Conservation (phyloP, 257 asterid species). For the Petrea volubilis region DNA sequence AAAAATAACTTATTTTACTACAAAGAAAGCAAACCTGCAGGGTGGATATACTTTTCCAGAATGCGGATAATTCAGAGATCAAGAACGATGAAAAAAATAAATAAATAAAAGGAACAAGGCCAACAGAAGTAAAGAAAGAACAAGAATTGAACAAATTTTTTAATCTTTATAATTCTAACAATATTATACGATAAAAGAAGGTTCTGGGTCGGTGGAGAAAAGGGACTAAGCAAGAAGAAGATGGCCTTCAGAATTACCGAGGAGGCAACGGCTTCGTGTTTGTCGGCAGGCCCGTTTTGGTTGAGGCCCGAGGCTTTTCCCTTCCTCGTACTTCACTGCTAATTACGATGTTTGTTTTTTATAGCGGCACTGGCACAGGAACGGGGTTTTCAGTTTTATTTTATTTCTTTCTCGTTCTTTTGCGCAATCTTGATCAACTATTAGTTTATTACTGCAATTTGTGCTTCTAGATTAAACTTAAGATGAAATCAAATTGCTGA, state of each 20-base stretch:
- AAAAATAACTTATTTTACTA: conserved; percentile 1
- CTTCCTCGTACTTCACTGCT: neutral
- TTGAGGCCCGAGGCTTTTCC: conserved; percentile 11
- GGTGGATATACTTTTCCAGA: neutral
- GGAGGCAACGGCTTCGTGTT: neutral
- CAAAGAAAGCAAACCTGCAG: neutral
- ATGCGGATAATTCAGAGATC: conserved; percentile 11
- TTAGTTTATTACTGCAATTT: too few relatives aligned
- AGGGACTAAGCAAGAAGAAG: neutral
- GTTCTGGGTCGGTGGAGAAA: neutral
- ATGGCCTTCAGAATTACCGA: neutral
- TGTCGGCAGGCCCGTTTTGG: neutral
- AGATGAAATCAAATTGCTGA: too few relatives aligned
- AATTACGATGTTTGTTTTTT: too few relatives aligned
- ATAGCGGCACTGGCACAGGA: too few relatives aligned
- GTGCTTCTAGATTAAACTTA: too few relatives aligned
- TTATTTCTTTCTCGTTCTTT: too few relatives aligned
- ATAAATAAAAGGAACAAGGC: neutral
- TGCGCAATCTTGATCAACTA: too few relatives aligned
- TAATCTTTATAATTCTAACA: neutral
- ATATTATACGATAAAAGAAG: neutral
- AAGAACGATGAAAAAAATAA: conserved; percentile 1
- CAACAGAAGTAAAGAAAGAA: neutral
- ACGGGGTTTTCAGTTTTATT: too few relatives aligned
- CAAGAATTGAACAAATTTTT: neutral